Base-by-base conservation (phyloP, 768 basidiomycete species). In the Dioszegia hungarica region DNA sequence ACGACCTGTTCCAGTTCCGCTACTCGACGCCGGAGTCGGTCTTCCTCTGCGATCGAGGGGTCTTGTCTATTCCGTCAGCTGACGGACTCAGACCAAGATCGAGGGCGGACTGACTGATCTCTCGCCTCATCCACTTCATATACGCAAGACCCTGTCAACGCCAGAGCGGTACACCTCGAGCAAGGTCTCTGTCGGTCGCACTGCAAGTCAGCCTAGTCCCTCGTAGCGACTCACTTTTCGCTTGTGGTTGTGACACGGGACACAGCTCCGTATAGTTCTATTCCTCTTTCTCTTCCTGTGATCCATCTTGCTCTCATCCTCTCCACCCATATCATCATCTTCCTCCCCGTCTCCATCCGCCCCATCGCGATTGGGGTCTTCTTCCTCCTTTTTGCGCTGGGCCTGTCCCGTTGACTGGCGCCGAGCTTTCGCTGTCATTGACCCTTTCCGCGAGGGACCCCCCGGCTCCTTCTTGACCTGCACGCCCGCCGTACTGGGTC, bases 141-240 rank as follows among this genome's bases (percentile, higher is more conserved):
- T 0, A 94, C 90, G 74, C 91, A 94, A 17, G 93, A 86, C 48
- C 91, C 91, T 20, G 91, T 93, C 88, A 93, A 77, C 54, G 90
- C 89, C 20, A 92, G 82, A 62, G 91, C 88, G 56, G 91, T 92
- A 77, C 90, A 93, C 47, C 90, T 81, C 67, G 87, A 86, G 77
- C 91, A 94, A 19, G 91, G 91, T 37, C 91, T 82, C 73, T 91
- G 91, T 56, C 91, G 81, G 78, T 94, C 91, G 72, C 91, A 94
- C 89, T 91, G 60, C 25, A 28, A 1, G 37, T 60, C 43, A 56
- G 37, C 52, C 19, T 31, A 20, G 15, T 15, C 51, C 12, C 27
- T 20, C 9, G 29, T 51, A 10, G 14, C 27, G 12, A 66, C 81
- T 54, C 60, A 90, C 90, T 82, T 92, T 92, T 67, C 91, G 80